Evolutionary conservation across 805 yeast species (phyloP), one percentile per base, ranked within the genome.

Genomic region (Metschnikowia bowlesiae): DNA sequence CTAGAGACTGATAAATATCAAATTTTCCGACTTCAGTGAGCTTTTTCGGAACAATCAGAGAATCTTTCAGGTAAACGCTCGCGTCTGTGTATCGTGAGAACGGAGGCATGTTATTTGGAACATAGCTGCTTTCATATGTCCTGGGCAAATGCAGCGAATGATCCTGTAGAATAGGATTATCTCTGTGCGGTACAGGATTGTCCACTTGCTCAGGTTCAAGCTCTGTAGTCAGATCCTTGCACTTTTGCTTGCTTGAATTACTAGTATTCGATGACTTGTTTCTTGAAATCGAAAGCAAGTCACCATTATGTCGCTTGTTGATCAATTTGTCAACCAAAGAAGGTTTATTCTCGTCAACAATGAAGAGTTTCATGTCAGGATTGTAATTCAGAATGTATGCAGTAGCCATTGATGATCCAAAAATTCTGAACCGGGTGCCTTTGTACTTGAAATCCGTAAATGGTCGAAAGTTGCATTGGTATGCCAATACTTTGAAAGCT

Each of bases 381-480:
- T 64, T 66, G 54, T 64, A 66, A 32, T 52, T 58, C 48, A 58
- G 51, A n/a, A 66, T 55, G 53, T 67, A 62, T 3, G 68, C 66
- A 50, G 62, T 60, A 2, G 63, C 49, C n/a, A 69, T 51, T 6
- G 74, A 53, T 5, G 74, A 64, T 5, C 78, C 77, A 16, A 68
- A 44, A 4, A 71, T 59, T 43, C 78, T 62, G 54, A 73, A 73
- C 11, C 75, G 56, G 3, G 76, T 71, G 37, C 53, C 54, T 36
- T 63, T 63, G 53, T 70, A 73, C 31, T 45, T 58, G 54, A 73
- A 73, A 58, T 73, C 78, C 9, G 73, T 63, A 54, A 67, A 70
- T 3, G 76, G 73, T 48, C 65, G 62, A 54, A 58, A 62, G 48
- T 65, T 66, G 58, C 69, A 65, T 55, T 69, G 70, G 49, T 72